phyloP scores from a whole-genome alignment of 2,329 filamentous ascomycete species.

The Phialophora chinensis region DNA sequence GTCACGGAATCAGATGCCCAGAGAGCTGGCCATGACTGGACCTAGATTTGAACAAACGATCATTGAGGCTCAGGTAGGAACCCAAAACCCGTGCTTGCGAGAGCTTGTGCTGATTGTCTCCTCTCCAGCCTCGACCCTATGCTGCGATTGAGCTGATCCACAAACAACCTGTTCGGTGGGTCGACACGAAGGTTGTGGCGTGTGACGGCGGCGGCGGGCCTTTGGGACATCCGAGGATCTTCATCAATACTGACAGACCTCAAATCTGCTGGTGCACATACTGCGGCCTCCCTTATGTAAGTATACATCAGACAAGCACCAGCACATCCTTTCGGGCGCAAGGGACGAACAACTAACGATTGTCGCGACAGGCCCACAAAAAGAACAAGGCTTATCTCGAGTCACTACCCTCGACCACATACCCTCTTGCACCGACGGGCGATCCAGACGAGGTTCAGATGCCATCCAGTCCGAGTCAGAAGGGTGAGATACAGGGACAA shows the following conservation, averaged over 20 bases:
- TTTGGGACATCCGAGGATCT: constrained; percentile 87
- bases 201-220: constrained; percentile 94
- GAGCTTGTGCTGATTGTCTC: constrained; percentile 12
- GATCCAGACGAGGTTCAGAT: constrained; percentile 65
- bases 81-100: constrained; percentile 6
- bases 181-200: constrained; percentile 76
- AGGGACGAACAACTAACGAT: constrained; percentile 10
- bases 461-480: constrained; percentile 50
- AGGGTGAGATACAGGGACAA: constrained; percentile 38
- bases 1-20: constrained; percentile 83
- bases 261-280: constrained; percentile 90
- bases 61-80: constrained; percentile 80
- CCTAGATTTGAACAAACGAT: constrained; percentile 97
- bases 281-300: constrained; percentile 90
- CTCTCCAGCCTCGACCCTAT: constrained; percentile 76
- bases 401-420: constrained; percentile 78
- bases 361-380: constrained; percentile 75
- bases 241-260: constrained; percentile 97
- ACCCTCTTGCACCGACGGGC: constrained; percentile 72
- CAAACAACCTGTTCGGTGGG: constrained; percentile 93
- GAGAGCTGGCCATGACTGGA: constrained; percentile 84
- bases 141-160: constrained; percentile 96
- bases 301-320: constrained; percentile 48
- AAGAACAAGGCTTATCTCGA: constrained; percentile 84
- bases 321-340: not conserved